Percentiles rank a stretch among this genome's conserved stretches.
Evolutionary conservation across 805 yeast genomes (phyloP).

Genomic region (Wickerhamomyces subpelliculosus): DNA sequence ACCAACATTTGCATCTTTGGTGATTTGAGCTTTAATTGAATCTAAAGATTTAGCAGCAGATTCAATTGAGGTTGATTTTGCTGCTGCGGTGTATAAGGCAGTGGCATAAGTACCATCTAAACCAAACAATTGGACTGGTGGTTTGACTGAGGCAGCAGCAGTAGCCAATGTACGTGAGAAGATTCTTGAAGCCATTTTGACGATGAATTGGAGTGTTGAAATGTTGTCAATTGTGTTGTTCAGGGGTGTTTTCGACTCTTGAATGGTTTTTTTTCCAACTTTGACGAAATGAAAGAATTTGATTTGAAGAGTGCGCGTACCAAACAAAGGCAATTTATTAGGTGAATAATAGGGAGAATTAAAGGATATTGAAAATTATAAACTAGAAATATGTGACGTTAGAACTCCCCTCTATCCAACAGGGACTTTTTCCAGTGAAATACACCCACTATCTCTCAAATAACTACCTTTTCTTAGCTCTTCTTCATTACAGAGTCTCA

Average conservation of each 20-base stretch:
- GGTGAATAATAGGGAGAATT: too few relatives aligned
- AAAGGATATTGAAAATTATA: too few relatives aligned
- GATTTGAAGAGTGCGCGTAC: constrained; percentile 1
- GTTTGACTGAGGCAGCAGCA: constrained; percentile 58
- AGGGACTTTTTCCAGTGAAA: too few relatives aligned
- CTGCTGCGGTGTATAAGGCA: constrained; percentile 89
- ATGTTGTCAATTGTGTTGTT: not conserved
- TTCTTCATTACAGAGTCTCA: too few relatives aligned
- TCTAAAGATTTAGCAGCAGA: constrained; percentile 60
- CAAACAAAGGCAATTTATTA: too few relatives aligned
- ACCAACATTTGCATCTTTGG: constrained; percentile 56
- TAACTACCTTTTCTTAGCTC: too few relatives aligned
- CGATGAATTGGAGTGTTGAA: constrained; percentile 4
- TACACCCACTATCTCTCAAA: too few relatives aligned
- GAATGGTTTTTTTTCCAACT: constrained; percentile 5
- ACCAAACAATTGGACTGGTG: constrained; percentile 92
- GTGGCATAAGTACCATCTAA: constrained; percentile 96
- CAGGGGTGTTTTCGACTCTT: constrained; percentile 1
- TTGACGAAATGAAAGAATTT: not conserved
- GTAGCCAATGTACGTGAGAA: constrained; percentile 70
- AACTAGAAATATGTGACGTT: too few relatives aligned
- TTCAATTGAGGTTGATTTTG: constrained; percentile 70
- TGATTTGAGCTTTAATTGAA: constrained; percentile 46
- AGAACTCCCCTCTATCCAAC: too few relatives aligned
- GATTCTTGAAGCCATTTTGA: constrained; percentile 54